These are phyloP conservation scores for Rhynchospora pubera DNA, from an alignment of 176 grass and related monocot species.

Conservation along the genomic window DNA sequence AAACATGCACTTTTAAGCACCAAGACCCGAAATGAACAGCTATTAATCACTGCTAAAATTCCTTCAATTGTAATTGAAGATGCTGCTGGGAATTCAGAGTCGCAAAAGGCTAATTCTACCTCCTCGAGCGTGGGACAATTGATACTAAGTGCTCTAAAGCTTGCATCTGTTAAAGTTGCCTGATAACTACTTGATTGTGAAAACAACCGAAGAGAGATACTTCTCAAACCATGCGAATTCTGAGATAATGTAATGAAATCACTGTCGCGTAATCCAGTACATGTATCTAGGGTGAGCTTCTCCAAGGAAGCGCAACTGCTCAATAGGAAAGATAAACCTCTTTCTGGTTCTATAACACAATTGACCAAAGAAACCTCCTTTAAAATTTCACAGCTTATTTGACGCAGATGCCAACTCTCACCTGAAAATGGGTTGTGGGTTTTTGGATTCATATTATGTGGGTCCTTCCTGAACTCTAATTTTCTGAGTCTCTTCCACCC, in stretches of 20 bases:
- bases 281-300: slow-evolving; percentile 54
- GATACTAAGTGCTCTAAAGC: slow-evolving; percentile 34
- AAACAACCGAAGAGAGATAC: slow-evolving; percentile 36
- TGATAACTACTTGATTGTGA: background rate
- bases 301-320: slow-evolving; percentile 38
- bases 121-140: slow-evolving; percentile 47
- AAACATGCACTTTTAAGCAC: slow-evolving; percentile 33
- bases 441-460: slow-evolving; percentile 23
- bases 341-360: slow-evolving; percentile 32
- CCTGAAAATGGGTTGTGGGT: background rate
- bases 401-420: slow-evolving; percentile 17
- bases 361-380: slow-evolving; percentile 50
- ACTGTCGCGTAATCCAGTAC: slow-evolving; percentile 35
- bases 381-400: slow-evolving; percentile 32
- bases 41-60: slow-evolving; percentile 33
- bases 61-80: slow-evolving; percentile 39
- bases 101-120: slow-evolving; percentile 42
- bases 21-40: slow-evolving; percentile 37
- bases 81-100: background rate
- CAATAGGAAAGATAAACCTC: slow-evolving; percentile 40
- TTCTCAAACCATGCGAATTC: slow-evolving; percentile 44
- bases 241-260: slow-evolving; percentile 48
- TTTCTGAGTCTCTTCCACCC: slow-evolving; percentile 50
- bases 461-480: slow-evolving; percentile 51
- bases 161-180: slow-evolving; percentile 40